phyloP scores from a whole-genome alignment of 106 monocot species.

The Phalaenopsis equestris region DNA sequence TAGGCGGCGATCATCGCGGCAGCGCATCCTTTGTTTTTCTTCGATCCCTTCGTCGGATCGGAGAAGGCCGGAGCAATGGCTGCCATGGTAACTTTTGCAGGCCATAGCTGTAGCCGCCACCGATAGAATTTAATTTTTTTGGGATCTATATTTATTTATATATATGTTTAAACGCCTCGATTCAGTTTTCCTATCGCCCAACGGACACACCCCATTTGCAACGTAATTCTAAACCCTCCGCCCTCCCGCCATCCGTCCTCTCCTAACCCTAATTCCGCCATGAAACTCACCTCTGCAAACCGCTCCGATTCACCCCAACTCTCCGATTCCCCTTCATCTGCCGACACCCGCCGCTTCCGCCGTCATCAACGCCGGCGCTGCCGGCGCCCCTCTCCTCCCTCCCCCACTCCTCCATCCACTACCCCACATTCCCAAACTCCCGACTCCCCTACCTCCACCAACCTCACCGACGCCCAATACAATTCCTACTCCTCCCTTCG shows the following conservation, averaged over 20 bases:
- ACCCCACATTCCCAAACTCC: neutral
- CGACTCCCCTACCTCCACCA: neutral
- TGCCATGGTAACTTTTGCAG: neutral
- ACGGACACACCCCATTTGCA: neutral
- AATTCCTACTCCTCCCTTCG: neutral
- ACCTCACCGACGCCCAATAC: neutral
- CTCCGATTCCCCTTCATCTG: neutral
- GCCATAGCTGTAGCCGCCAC: neutral
- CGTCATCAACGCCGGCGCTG: neutral
- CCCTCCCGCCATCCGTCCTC: neutral
- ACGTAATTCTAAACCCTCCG: neutral
- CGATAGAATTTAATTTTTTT: no score
- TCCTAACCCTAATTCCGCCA: neutral
- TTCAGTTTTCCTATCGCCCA: neutral
- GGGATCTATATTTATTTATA: no score
- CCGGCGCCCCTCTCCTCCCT: neutral
- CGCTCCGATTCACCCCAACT: neutral
- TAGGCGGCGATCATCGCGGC: neutral
- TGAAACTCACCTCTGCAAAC: neutral
- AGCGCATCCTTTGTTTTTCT: slow-evolving; percentile 17
- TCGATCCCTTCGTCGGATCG: slow-evolving; percentile 19
- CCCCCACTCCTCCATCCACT: neutral
- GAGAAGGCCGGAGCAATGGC: slow-evolving; percentile 12
- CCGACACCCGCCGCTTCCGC: neutral
- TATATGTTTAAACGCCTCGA: no score